phyloP scores from a whole-genome alignment of 768 basidiomycete species.

The Hortiboletus flavorubellus region DNA sequence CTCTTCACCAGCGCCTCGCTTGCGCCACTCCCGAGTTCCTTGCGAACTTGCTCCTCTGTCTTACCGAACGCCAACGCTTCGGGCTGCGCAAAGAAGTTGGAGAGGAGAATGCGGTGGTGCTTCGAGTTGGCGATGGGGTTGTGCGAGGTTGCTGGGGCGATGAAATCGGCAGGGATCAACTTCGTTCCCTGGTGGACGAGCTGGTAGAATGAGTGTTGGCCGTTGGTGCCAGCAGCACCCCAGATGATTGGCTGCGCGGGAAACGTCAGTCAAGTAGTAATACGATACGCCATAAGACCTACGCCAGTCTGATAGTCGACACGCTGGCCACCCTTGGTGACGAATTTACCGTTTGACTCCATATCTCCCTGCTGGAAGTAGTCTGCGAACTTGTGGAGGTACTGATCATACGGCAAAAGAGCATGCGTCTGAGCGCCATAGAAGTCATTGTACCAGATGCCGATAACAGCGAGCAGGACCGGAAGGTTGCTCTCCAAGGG shows the following conservation, averaged over 20 bases:
- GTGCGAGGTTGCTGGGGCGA: conserved; percentile 84
- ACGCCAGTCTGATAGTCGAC: conserved; percentile 97
- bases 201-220: conserved; percentile 99
- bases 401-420: conserved; percentile 96
- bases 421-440: conserved; percentile 95
- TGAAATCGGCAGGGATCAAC: conserved; percentile 87
- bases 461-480: conserved; percentile 82
- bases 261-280: background rate
- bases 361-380: conserved; percentile 99
- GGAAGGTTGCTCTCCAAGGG: conserved; percentile 89
- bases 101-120: conserved; percentile 96
- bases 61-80: conserved; percentile 98
- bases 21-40: conserved; percentile 65
- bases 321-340: conserved; percentile 90
- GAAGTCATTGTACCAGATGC: conserved; percentile 99
- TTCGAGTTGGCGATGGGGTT: conserved; percentile 86
- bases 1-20: conserved; percentile 88
- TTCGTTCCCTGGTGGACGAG: conserved; percentile 94
- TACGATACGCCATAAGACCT: conserved; percentile 29
- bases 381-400: conserved; percentile 98
- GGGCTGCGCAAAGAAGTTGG: conserved; percentile 98
- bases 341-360: conserved; percentile 98
- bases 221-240: conserved; percentile 98
- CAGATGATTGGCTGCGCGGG: conserved; percentile 86
- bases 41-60: conserved; percentile 80